A percentile compares a stretch with the other conserved stretches of the same genome.
Evolutionary conservation across 495 filamentous ascomycete genomes (phyloP).

Genomic region (Cenococcum geophilum): DNA sequence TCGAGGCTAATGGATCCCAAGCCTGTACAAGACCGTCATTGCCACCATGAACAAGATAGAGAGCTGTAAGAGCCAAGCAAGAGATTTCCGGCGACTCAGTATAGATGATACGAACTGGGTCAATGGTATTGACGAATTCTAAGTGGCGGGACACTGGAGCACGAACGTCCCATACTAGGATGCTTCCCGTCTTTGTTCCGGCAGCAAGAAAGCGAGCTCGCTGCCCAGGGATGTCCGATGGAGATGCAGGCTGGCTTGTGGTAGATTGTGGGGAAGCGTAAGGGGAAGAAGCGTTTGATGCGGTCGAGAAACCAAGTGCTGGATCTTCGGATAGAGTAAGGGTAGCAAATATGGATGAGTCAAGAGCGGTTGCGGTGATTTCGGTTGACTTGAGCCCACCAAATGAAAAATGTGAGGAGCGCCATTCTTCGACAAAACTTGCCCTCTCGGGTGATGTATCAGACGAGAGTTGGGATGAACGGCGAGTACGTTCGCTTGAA

Average conservation of each 20-base stretch:
- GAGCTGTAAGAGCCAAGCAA: slow-evolving; percentile 74
- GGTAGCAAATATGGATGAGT: slow-evolving; percentile 64
- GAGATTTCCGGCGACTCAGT: slow-evolving; percentile 89
- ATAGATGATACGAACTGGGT: slow-evolving; percentile 72
- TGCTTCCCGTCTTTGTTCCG: slow-evolving; percentile 69
- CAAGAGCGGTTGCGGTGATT: slow-evolving; percentile 69
- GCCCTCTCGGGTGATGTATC: slow-evolving; percentile 25
- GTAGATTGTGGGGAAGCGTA: slow-evolving; percentile 50
- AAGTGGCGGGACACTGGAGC: slow-evolving; percentile 48
- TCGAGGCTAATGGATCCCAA: slow-evolving; percentile 91
- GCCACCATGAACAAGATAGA: slow-evolving; percentile 87
- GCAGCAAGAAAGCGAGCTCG: slow-evolving; percentile 73
- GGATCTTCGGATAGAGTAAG: slow-evolving; percentile 73
- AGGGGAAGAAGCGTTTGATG: slow-evolving; percentile 51
- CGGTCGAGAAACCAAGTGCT: slow-evolving; percentile 50
- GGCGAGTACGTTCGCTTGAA: slow-evolving; percentile 16
- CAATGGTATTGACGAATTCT: slow-evolving; percentile 49
- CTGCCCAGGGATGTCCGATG: slow-evolving; percentile 66
- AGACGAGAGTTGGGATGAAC: slow-evolving; percentile 23
- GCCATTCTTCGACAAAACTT: slow-evolving; percentile 52
- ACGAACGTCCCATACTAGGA: slow-evolving; percentile 83
- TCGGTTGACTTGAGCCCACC: slow-evolving; percentile 47
- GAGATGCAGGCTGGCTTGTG: slow-evolving; percentile 43
- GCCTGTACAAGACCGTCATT: slow-evolving; percentile 93
- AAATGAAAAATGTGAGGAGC: slow-evolving; percentile 52